These are phyloP conservation scores for Aspergillus brasiliensis DNA, from an alignment of 2,329 filamentous ascomycete genomes.

Conservation along the genomic window DNA sequence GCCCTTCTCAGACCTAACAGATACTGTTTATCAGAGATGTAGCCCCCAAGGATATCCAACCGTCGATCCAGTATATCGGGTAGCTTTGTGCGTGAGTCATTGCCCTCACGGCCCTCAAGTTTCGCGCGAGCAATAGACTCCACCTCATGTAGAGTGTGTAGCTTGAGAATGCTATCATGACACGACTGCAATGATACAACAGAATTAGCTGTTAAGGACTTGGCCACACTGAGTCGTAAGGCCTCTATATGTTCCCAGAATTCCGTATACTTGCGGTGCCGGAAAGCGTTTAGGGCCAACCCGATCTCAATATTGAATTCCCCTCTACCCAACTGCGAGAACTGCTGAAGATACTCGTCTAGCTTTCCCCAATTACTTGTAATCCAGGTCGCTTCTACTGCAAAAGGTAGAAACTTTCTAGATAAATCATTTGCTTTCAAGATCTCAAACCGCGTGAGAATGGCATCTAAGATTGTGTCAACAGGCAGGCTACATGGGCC, in stretches of 20 bases:
- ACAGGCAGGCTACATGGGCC: not conserved
- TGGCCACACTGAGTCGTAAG: slow-evolving; percentile 70
- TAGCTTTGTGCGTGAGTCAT: slow-evolving; percentile 27
- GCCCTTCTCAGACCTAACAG: slow-evolving; percentile 82
- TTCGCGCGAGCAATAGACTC: slow-evolving; percentile 68
- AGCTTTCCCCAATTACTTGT: slow-evolving; percentile 79
- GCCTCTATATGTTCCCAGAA: slow-evolving; percentile 63
- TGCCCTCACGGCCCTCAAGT: slow-evolving; percentile 23
- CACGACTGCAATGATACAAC: slow-evolving; percentile 81
- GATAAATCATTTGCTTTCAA: slow-evolving; percentile 60
- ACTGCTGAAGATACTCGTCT: slow-evolving; percentile 62
- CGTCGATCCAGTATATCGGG: slow-evolving; percentile 68
- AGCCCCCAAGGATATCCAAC: slow-evolving; percentile 87
- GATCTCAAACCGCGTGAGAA: slow-evolving; percentile 83
- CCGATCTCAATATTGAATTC: slow-evolving; percentile 86
- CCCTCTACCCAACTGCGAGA: slow-evolving; percentile 43
- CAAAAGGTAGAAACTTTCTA: slow-evolving; percentile 74
- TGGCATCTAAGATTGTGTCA: slow-evolving; percentile 60
- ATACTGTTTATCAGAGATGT: slow-evolving; percentile 91
- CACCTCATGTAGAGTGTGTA: slow-evolving; percentile 85
- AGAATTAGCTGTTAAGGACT: slow-evolving; percentile 72
- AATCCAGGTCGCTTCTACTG: slow-evolving; percentile 89
- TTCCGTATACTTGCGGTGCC: slow-evolving; percentile 50
- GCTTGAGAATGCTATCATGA: slow-evolving; percentile 80
- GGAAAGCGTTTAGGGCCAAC: slow-evolving; percentile 63